Evolutionary conservation across 441 rosid genomes (phyloP).

Genomic region (Viola pubescens): DNA sequence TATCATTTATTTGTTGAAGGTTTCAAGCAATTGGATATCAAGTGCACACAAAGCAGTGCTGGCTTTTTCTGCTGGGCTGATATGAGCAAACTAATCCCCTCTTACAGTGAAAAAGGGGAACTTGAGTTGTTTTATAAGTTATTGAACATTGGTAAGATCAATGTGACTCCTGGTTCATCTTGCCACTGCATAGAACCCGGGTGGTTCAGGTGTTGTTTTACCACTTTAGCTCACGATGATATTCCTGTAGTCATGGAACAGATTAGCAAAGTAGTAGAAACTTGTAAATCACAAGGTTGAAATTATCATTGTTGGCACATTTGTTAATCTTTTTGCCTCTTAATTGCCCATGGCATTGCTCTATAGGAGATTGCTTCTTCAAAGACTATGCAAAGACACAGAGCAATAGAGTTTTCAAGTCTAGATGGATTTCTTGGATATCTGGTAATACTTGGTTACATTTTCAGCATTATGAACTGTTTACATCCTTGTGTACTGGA

Average conservation of each 20-base stretch:
- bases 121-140: slow-evolving; percentile 74
- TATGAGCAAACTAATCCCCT: slow-evolving; percentile 61
- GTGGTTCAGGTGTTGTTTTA: slow-evolving; percentile 86
- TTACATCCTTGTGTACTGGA: slow-evolving; percentile 14
- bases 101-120: slow-evolving; percentile 77
- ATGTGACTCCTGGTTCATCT: slow-evolving; percentile 78
- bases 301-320: slow-evolving; percentile 3
- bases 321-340: slow-evolving; percentile 3
- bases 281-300: slow-evolving; percentile 33
- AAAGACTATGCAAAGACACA: slow-evolving; percentile 3
- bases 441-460: slow-evolving; percentile 20
- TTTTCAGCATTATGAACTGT: slow-evolving; percentile 9
- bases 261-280: slow-evolving; percentile 42
- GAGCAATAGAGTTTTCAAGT: slow-evolving; percentile 9
- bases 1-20: slow-evolving; percentile 35
- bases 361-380: slow-evolving; percentile 3
- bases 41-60: slow-evolving; percentile 45
- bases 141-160: slow-evolving; percentile 60
- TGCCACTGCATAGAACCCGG: slow-evolving; percentile 93
- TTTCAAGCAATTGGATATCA: slow-evolving; percentile 44
- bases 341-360: slow-evolving; percentile 8
- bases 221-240: slow-evolving; percentile 52
- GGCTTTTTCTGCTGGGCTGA: slow-evolving; percentile 71
- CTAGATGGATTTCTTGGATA: slow-evolving; percentile 4
- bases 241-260: slow-evolving; percentile 53